These are phyloP conservation scores for Artomyces pyxidatus DNA, from an alignment of 768 basidiomycete species.

Conservation along the genomic window DNA sequence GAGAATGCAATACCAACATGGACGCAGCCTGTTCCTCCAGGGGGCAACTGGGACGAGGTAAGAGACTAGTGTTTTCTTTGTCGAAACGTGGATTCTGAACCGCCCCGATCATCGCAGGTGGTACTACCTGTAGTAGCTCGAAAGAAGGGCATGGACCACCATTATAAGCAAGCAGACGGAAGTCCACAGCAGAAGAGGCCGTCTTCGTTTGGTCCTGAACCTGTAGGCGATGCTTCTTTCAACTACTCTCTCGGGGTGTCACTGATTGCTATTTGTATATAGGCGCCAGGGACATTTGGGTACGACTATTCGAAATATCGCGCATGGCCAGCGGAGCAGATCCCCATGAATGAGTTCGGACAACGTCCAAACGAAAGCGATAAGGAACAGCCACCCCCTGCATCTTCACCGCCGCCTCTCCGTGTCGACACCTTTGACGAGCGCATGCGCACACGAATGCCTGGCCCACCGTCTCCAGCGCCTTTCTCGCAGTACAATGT, in stretches of 20 bases:
- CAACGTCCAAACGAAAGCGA: constrained; percentile 20
- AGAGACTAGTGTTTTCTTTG: constrained; percentile 21
- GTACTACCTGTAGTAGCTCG: constrained; percentile 79
- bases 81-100: constrained; percentile 6
- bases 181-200: constrained; percentile 45
- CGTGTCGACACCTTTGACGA: constrained; percentile 21
- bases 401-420: constrained; percentile 23
- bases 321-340: constrained; percentile 27
- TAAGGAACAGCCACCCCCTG: constrained; percentile 16
- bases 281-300: constrained; percentile 83
- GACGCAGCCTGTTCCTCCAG: constrained; percentile 62
- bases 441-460: constrained; percentile 16
- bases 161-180: constrained; percentile 65
- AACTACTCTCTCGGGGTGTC: constrained; percentile 1
- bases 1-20: constrained; percentile 74
- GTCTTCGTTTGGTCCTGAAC: constrained; percentile 36
- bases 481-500: constrained; percentile 54
- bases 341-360: constrained; percentile 66
- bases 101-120: constrained; percentile 37
- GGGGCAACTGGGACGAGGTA: constrained; percentile 84
- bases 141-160: constrained; percentile 68
- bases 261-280: constrained; percentile 5
- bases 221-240: constrained; percentile 36
- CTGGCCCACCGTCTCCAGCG: constrained; percentile 41
- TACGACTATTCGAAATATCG: constrained; percentile 69